These are phyloP conservation scores for Glebionis coronaria DNA, from an alignment of 129 eudicot species.

Conservation along the genomic window DNA sequence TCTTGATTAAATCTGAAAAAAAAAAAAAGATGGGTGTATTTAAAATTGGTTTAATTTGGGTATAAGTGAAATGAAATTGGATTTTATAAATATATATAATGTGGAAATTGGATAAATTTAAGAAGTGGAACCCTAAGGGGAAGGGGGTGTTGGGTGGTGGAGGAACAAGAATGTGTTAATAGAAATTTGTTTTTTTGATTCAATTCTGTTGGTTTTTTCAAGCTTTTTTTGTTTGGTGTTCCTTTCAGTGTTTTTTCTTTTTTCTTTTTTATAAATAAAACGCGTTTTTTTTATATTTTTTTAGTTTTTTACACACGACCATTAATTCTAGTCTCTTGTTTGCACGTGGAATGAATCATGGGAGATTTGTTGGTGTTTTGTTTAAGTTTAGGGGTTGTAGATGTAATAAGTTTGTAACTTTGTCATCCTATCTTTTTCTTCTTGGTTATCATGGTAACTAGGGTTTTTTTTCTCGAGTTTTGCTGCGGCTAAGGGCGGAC, in stretches of 20 bases:
- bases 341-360: constrained; percentile 20
- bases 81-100: constrained; percentile 2
- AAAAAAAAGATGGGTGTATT: constrained; percentile 8
- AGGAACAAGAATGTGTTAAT: constrained; percentile 40
- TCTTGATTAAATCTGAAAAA: constrained; percentile 18
- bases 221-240: constrained; percentile 36
- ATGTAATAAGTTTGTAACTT: too few species aligned
- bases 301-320: constrained; percentile 28
- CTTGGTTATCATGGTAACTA: too few species aligned
- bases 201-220: constrained; percentile 23
- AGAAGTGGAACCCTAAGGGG: constrained; percentile 26
- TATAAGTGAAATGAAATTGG: constrained; percentile 7
- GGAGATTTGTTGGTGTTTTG: not conserved
- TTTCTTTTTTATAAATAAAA: constrained; percentile 20
- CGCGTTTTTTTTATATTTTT: constrained; percentile 23
- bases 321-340: constrained; percentile 12
- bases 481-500: too few species aligned
- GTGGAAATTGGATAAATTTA: not conserved
- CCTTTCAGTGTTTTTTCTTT: constrained; percentile 38
- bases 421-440: too few species aligned
- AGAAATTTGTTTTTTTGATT: constrained; percentile 4
- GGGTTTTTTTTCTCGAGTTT: too few species aligned
- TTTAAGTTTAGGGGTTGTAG: not conserved
- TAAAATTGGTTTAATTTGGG: not conserved
- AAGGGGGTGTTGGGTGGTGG: constrained; percentile 51